Evolutionary conservation across 2,329 filamentous ascomycete genomes (phyloP).

Genomic region (Fusarium protoensiforme): DNA sequence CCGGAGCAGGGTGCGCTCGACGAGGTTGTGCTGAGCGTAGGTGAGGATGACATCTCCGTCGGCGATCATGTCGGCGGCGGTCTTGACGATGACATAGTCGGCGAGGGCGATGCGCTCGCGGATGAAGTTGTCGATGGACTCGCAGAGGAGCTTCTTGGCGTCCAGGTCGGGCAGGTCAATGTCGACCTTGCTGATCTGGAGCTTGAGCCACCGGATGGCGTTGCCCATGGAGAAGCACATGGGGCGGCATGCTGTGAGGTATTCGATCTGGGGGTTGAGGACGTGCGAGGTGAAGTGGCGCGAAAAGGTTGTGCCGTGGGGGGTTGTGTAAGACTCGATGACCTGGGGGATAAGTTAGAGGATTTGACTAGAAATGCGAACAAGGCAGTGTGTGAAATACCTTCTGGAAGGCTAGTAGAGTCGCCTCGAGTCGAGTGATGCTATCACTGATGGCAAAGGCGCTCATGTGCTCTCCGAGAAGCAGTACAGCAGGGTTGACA

Average conservation of each 20-base stretch:
- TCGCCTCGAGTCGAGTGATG: slow-evolving; percentile 87
- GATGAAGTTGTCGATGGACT: slow-evolving; percentile 89
- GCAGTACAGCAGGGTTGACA: slow-evolving; percentile 87
- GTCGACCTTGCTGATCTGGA: slow-evolving; percentile 90
- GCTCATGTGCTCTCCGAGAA: slow-evolving; percentile 89
- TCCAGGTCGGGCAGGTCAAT: slow-evolving; percentile 84
- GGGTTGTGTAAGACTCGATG: slow-evolving; percentile 92
- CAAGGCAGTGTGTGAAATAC: slow-evolving; percentile 54
- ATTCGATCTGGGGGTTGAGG: slow-evolving; percentile 94
- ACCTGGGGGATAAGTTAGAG: slow-evolving; percentile 64
- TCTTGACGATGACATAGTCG: slow-evolving; percentile 84
- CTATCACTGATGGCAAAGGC: slow-evolving; percentile 90
- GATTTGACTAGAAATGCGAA: slow-evolving; percentile 11
- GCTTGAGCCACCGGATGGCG: slow-evolving; percentile 93
- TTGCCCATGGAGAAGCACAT: slow-evolving; percentile 98
- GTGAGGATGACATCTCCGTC: slow-evolving; percentile 87
- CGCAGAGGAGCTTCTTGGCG: slow-evolving; percentile 82
- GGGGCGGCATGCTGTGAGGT: slow-evolving; percentile 91
- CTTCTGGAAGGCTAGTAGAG: slow-evolving; percentile 88
- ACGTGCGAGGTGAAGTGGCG: slow-evolving; percentile 92
- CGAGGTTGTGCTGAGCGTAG: slow-evolving; percentile 86
- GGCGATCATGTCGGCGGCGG: slow-evolving; percentile 79
- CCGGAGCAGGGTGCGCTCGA: slow-evolving; percentile 82
- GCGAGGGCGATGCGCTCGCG: slow-evolving; percentile 89
- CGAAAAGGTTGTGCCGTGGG: slow-evolving; percentile 83